A percentile compares a stretch with the other conserved stretches of the same genome.
These are phyloP conservation scores for Acer saccharum DNA, from an alignment of 345 rosid genomes.

Conservation along the genomic window DNA sequence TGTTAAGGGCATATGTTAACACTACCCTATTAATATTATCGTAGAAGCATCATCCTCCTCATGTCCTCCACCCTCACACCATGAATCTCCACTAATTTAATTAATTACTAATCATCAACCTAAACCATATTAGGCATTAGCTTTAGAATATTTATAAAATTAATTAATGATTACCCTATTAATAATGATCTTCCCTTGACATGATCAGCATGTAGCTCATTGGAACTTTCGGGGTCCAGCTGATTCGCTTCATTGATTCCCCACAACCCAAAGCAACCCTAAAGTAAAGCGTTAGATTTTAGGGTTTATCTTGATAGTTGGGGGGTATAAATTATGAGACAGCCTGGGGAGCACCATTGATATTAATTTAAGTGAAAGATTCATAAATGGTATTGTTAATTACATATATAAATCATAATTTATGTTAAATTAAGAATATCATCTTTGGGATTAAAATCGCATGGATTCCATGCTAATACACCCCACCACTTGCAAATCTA, in stretches of 20 bases:
- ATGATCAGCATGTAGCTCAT: neutral
- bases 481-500: conserved; percentile 6
- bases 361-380: too few relatives aligned
- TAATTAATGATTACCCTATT: too few relatives aligned
- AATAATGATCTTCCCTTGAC: neutral
- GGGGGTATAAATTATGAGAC: neutral
- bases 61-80: neutral
- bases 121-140: neutral
- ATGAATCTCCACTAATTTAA: neutral
- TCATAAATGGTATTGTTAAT: neutral
- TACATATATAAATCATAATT: neutral
- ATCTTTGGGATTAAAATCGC: neutral
- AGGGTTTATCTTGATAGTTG: neutral
- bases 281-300: neutral
- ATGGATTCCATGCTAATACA: conserved; percentile 2
- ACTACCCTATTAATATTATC: neutral
- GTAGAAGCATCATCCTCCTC: neutral
- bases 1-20: too few relatives aligned
- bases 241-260: neutral
- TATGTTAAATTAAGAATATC: neutral
- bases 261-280: neutral
- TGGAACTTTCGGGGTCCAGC: conserved; percentile 6
- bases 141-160: neutral
- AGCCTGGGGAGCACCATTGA: conserved; percentile 10
- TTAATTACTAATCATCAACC: neutral